A percentile compares a stretch with the other conserved stretches of the same genome.
These are phyloP conservation scores for Mycena amicta DNA, from an alignment of 768 basidiomycete species.

Conservation along the genomic window DNA sequence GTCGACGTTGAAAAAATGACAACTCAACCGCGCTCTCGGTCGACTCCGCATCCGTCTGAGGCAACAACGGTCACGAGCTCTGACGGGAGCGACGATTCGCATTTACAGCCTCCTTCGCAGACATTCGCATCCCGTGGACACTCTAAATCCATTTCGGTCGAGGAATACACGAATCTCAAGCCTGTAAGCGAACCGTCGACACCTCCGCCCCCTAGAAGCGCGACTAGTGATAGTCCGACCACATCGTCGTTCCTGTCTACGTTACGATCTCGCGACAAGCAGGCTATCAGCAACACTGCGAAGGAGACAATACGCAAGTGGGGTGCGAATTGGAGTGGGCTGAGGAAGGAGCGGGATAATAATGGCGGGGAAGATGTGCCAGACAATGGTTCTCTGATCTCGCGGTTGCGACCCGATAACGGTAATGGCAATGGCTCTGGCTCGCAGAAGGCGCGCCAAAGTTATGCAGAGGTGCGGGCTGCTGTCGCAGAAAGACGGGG, in stretches of 20 bases:
- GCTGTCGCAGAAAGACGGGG: constrained; percentile 72
- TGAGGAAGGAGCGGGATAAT: constrained; percentile 39
- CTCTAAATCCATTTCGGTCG: constrained; percentile 25
- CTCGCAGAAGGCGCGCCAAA: constrained; percentile 50
- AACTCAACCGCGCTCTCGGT: constrained; percentile 35
- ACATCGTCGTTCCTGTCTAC: constrained; percentile 74
- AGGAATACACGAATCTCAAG: constrained; percentile 16
- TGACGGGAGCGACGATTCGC: constrained; percentile 25
- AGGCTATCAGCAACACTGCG: constrained; percentile 81
- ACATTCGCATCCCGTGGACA: constrained; percentile 14
- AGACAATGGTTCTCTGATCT: constrained; percentile 43
- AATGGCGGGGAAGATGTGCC: constrained; percentile 41
- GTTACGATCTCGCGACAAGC: constrained; percentile 84
- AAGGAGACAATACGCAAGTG: constrained; percentile 92
- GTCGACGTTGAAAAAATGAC: constrained; percentile 27
- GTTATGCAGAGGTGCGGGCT: constrained; percentile 74
- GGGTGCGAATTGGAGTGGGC: constrained; percentile 78
- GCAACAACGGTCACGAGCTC: constrained; percentile 40
- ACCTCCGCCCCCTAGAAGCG: constrained; percentile 14
- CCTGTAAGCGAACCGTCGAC: constrained; percentile 37
- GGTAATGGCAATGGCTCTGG: constrained; percentile 32
- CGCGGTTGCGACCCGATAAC: constrained; percentile 36
- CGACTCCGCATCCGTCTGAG: constrained; percentile 33
- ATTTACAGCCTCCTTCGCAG: constrained; percentile 14
- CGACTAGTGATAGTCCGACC: constrained; percentile 22